Evolutionary conservation across 768 basidiomycete genomes (phyloP), one percentile per base, ranked within the genome.

Genomic region (Russula earlei): DNA sequence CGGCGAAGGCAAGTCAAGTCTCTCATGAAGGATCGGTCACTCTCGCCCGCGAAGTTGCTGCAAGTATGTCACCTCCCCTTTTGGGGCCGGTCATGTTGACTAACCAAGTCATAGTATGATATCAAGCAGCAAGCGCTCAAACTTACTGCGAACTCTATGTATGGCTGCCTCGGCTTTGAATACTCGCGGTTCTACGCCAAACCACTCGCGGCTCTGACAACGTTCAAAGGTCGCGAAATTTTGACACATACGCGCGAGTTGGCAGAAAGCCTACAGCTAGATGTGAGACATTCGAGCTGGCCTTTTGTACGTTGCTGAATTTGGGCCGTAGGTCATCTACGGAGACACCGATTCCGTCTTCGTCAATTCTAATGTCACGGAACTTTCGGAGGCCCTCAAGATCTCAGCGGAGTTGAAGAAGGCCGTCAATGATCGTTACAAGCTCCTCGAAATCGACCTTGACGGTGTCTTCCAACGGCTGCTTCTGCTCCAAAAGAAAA

Each of bases 261-360:
- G 10, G 96, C 96, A 0, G 96, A 98, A 67, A 84, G 82, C 62
- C 71, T 97, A 52, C 79, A 84, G 49, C 80, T 99, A 4, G 92
- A 97, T 68, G 95, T 95, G 64, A 69, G 4, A 17, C 45, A 22
- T 31, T 42, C 25, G 24, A 9, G 40, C 33, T 40, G 8, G 34
- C 37, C 53, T 11, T 56, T 5, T 45, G 17, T 5, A 24, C 27
- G 3, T 33, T 46, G 34, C 45, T 54, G 15, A 55, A n/a, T 25
- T n/a, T n/a, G 14, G 14, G 19, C 11, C 19, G 20, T 54, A 99
- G 95, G 95, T 99, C 63, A 86, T 99, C 9, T 99, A 99, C 64
- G 96, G 96, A 61, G 96, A 99, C 67, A 99, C 96, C 0, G 96
- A 99, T 68, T 99, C 96, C 0, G 90, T 99, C 52, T 97, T 99